Evolutionary conservation across 2,329 filamentous ascomycete species (phyloP).

Genomic region (Exophiala calicioides): DNA sequence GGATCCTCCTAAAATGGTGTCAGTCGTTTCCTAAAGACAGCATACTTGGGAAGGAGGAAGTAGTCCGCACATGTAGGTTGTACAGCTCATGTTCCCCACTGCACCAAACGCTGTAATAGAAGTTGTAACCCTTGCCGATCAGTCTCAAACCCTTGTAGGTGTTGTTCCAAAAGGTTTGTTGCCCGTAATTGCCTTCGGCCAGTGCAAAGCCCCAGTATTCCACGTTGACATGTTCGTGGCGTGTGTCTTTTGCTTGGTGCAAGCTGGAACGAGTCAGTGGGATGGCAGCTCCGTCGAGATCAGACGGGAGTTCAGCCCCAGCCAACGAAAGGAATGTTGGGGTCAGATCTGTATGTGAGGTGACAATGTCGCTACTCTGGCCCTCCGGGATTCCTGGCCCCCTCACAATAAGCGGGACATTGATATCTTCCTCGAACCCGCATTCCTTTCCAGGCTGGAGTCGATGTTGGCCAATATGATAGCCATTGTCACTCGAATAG

Average conservation of each 20-base stretch:
- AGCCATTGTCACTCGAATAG: slow-evolving; percentile 63
- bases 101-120: slow-evolving; percentile 47
- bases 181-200: slow-evolving; percentile 36
- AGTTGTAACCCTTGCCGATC: slow-evolving; percentile 38
- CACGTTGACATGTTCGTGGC: slow-evolving; percentile 59
- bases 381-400: slow-evolving; percentile 57
- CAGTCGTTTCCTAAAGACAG: neutral
- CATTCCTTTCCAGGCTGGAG: slow-evolving; percentile 61
- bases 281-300: slow-evolving; percentile 61
- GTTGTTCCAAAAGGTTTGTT: slow-evolving; percentile 23
- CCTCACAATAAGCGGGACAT: slow-evolving; percentile 60
- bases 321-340: slow-evolving; percentile 56
- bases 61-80: slow-evolving; percentile 37
- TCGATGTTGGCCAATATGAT: slow-evolving; percentile 61
- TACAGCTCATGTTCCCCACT: slow-evolving; percentile 45
- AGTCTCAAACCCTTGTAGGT: slow-evolving; percentile 45
- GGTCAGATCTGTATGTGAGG: slow-evolving; percentile 65
- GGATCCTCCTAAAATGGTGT: slow-evolving; percentile 35
- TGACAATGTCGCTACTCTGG: slow-evolving; percentile 49
- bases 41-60: neutral
- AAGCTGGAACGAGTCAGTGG: slow-evolving; percentile 38
- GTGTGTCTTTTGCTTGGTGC: slow-evolving; percentile 32
- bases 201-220: slow-evolving; percentile 56
- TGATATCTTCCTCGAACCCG: slow-evolving; percentile 61
- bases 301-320: slow-evolving; percentile 37